A percentile compares a stretch with the other conserved stretches of the same genome.
Evolutionary conservation across 2,329 filamentous ascomycete genomes (phyloP).

Genomic region (Fusarium piperis): DNA sequence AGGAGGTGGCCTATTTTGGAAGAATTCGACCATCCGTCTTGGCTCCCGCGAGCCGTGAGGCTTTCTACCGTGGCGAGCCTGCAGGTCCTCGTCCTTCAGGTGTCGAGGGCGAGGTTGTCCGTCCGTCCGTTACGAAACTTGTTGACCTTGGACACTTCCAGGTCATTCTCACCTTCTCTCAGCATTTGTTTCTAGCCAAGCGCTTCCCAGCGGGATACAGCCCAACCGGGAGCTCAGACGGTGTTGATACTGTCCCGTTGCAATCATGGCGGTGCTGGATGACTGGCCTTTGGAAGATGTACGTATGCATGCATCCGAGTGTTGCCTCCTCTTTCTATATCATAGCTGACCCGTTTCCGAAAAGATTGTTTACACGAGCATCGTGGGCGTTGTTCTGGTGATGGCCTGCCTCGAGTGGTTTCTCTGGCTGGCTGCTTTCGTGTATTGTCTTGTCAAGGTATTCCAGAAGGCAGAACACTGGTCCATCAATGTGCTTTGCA

Average conservation of each 20-base stretch:
- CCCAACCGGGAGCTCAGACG: not conserved
- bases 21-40: not conserved
- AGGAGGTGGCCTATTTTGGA: not conserved
- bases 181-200: not conserved
- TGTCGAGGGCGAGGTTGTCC: not conserved
- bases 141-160: not conserved
- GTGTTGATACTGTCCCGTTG: not conserved
- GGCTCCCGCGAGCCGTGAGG: not conserved
- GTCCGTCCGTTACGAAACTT: not conserved
- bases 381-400: constrained; percentile 83
- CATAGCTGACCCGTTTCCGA: not conserved
- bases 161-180: not conserved
- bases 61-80: not conserved
- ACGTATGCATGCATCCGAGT: constrained; percentile 22
- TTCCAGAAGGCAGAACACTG: constrained; percentile 90
- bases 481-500: constrained; percentile 81
- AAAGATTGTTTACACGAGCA: constrained; percentile 85
- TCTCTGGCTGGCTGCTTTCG: constrained; percentile 91
- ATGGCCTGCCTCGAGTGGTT: constrained; percentile 93
- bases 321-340: not conserved
- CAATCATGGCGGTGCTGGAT: constrained; percentile 54
- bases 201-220: not conserved
- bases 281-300: constrained; percentile 62
- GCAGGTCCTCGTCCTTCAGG: not conserved
- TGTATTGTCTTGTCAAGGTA: constrained; percentile 90